phyloP scores from a whole-genome alignment of 805 yeast genomes.

The Kregervanrija fluxuum region DNA sequence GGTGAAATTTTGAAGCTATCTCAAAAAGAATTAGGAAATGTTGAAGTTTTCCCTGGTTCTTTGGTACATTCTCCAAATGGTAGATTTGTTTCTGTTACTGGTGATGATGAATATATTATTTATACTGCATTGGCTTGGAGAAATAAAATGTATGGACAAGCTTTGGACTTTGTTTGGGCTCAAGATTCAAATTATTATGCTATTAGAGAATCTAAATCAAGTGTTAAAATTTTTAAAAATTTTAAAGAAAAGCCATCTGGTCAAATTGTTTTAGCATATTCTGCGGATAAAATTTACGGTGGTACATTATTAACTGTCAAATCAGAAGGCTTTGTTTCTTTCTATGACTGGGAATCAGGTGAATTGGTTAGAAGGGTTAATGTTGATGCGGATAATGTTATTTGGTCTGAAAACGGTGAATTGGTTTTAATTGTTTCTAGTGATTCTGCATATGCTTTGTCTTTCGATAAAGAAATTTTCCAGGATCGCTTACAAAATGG shows the following conservation, averaged over 20 bases:
- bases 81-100: constrained; percentile 91
- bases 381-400: constrained; percentile 72
- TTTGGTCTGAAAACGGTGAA: constrained; percentile 94
- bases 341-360: constrained; percentile 93
- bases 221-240: constrained; percentile 70
- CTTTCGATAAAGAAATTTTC: constrained; percentile 62
- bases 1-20: constrained; percentile 74
- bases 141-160: constrained; percentile 86
- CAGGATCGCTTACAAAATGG: constrained; percentile 54
- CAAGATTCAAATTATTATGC: constrained; percentile 85
- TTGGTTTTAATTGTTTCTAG: constrained; percentile 66
- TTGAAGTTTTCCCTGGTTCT: constrained; percentile 86
- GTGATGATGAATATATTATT: constrained; percentile 95
- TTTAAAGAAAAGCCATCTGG: constrained; percentile 71
- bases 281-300: constrained; percentile 75
- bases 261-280: constrained; percentile 57
- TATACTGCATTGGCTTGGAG: constrained; percentile 98
- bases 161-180: constrained; percentile 92
- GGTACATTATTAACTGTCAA: constrained; percentile 86
- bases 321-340: constrained; percentile 76
- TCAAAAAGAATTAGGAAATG: constrained; percentile 87
- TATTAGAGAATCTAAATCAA: constrained; percentile 58
- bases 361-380: constrained; percentile 80
- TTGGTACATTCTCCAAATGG: constrained; percentile 95
- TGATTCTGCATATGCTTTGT: constrained; percentile 72